Evolutionary conservation across 1,284 basidiomycete species (phyloP).

Genomic region (Malassezia caprae): DNA sequence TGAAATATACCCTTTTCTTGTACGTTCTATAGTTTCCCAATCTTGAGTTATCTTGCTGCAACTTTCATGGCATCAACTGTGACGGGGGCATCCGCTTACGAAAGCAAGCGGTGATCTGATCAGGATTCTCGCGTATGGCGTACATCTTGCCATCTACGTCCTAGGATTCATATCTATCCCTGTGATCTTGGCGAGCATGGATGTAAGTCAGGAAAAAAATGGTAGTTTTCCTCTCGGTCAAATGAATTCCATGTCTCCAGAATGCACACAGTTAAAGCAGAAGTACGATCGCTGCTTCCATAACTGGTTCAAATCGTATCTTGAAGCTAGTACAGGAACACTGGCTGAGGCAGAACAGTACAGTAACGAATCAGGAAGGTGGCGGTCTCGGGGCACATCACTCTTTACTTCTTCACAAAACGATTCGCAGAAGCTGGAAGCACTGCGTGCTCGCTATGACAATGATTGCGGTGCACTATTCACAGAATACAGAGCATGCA

Average conservation of each 20-base stretch:
- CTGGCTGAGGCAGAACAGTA: background rate
- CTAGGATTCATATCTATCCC: background rate
- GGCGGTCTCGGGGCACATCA: background rate
- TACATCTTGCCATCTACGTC: background rate
- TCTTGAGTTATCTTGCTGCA: background rate
- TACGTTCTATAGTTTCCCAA: background rate
- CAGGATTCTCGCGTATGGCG: background rate
- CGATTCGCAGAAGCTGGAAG: slow-evolving; percentile 7
- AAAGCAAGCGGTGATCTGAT: background rate
- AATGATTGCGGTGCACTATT: slow-evolving; percentile 69
- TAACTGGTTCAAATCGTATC: slow-evolving; percentile 87
- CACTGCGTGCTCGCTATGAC: slow-evolving; percentile 55
- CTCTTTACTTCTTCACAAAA: slow-evolving; percentile 15
- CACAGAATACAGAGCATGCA: slow-evolving; percentile 66
- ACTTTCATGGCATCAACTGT: background rate
- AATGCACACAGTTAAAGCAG: slow-evolving; percentile 80
- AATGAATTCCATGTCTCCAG: slow-evolving; percentile 56
- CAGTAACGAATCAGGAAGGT: slow-evolving; percentile 50
- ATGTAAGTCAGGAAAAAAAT: background rate
- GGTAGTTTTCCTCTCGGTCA: slow-evolving; percentile 1
- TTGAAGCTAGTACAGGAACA: slow-evolving; percentile 47
- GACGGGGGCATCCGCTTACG: background rate
- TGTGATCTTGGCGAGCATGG: background rate
- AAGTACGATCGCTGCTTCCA: slow-evolving; percentile 90
- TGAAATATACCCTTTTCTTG: background rate